phyloP scores from a whole-genome alignment of 2,329 filamentous ascomycete genomes.

The Gaeumannomyces sp. region DNA sequence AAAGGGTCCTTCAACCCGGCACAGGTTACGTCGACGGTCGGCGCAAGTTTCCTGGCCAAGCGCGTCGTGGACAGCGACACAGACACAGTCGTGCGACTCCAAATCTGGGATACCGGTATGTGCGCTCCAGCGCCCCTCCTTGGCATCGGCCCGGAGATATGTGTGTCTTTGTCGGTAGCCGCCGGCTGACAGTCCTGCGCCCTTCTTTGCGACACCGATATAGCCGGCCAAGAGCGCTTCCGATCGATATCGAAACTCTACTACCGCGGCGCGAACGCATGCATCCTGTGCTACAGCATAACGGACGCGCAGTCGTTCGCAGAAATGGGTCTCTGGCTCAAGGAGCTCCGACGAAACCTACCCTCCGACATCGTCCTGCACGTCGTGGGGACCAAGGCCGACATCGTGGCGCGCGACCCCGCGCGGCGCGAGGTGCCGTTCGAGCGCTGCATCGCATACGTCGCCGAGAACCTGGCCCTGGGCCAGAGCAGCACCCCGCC shows the following conservation, averaged over 20 bases:
- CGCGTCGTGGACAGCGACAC: constrained; percentile 76
- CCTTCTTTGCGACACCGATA: neutral
- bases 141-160: neutral
- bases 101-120: constrained; percentile 87
- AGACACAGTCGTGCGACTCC: constrained; percentile 80
- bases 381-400: constrained; percentile 90
- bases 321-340: constrained; percentile 89
- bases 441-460: constrained; percentile 91
- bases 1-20: constrained; percentile 63
- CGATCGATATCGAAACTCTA: constrained; percentile 91
- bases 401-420: constrained; percentile 83
- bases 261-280: constrained; percentile 91
- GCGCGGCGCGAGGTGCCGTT: constrained; percentile 78
- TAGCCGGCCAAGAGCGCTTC: constrained; percentile 88
- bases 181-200: neutral
- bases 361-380: constrained; percentile 76
- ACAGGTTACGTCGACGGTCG: constrained; percentile 65
- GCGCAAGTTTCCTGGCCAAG: constrained; percentile 74
- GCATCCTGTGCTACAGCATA: constrained; percentile 91
- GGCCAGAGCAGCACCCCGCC: constrained; percentile 61
- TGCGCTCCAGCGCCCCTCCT: constrained; percentile 6
- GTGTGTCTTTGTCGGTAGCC: neutral
- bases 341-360: constrained; percentile 74
- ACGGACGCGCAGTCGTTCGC: constrained; percentile 78
- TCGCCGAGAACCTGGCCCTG: constrained; percentile 83